phyloP scores from a whole-genome alignment of 140 eudicot species.

The Cichorium intybus region DNA sequence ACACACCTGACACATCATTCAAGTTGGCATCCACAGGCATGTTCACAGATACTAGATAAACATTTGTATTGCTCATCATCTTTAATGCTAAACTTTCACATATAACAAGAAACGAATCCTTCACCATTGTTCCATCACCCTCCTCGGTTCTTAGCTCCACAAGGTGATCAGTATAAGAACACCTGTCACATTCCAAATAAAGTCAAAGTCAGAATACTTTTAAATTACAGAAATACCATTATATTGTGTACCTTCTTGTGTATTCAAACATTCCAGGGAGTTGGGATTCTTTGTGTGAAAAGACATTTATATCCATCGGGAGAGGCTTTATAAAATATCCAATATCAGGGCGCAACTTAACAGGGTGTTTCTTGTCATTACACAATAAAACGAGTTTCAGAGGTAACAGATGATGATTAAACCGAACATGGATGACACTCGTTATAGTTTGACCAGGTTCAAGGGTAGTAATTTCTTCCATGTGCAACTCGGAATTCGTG shows the following conservation, averaged over 20 bases:
- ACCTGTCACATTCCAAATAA: conserved; percentile 42
- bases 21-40: conserved; percentile 80
- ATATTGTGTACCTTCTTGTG: conserved; percentile 79
- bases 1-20: conserved; percentile 80
- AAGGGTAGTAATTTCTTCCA: conserved; percentile 63
- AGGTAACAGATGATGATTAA: conserved; percentile 93
- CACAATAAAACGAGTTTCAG: conserved; percentile 70
- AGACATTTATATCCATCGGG: conserved; percentile 51
- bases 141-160: conserved; percentile 40
- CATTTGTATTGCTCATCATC: conserved; percentile 83
- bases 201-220: neutral
- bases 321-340: conserved; percentile 91
- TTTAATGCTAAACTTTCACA: conserved; percentile 74
- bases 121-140: conserved; percentile 27
- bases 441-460: conserved; percentile 59
- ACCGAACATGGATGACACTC: conserved; percentile 70
- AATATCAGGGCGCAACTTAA: conserved; percentile 83
- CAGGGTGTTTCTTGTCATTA: conserved; percentile 54
- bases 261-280: conserved; percentile 97
- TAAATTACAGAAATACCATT: too few relatives aligned
- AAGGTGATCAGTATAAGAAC: conserved; percentile 69
- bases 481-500: conserved; percentile 39
- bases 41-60: conserved; percentile 73
- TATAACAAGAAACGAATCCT: conserved; percentile 63
- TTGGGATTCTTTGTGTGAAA: conserved; percentile 68